phyloP scores from a whole-genome alignment of 164 flowering plant species.

The Buxus sempervirens region DNA sequence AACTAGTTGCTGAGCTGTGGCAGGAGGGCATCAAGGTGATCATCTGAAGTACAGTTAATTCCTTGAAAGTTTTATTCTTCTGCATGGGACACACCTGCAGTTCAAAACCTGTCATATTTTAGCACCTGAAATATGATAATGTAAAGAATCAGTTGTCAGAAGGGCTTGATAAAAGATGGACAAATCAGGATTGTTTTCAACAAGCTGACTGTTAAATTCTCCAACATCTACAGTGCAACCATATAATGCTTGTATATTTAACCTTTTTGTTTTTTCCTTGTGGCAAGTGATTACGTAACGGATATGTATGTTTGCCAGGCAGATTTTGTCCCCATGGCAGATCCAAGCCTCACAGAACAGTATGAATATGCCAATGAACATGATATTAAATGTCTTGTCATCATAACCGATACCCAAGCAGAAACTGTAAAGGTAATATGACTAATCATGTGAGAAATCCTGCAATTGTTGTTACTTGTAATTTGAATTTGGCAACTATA shows the following conservation, averaged over 20 bases:
- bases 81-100: no score
- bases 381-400: constrained; percentile 84
- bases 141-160: no score
- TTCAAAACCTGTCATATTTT: no score
- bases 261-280: constrained; percentile 1
- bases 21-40: constrained; percentile 72
- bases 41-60: background rate
- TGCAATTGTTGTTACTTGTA: no score
- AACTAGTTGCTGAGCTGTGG: constrained; percentile 82
- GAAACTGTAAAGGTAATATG: constrained; percentile 71
- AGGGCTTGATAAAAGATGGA: no score
- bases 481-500: background rate
- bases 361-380: constrained; percentile 97
- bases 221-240: no score
- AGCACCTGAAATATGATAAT: no score
- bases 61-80: background rate
- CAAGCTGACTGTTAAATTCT: background rate
- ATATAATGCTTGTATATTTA: background rate
- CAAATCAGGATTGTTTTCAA: no score
- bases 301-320: constrained; percentile 50
- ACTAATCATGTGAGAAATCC: background rate
- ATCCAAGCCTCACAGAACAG: constrained; percentile 96
- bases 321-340: constrained; percentile 71
- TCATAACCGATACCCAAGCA: constrained; percentile 66
- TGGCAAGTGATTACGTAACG: background rate